Evolutionary conservation across 768 basidiomycete genomes (phyloP), one percentile per base, ranked within the genome.

Genomic region (Lactifluus rugatus): DNA sequence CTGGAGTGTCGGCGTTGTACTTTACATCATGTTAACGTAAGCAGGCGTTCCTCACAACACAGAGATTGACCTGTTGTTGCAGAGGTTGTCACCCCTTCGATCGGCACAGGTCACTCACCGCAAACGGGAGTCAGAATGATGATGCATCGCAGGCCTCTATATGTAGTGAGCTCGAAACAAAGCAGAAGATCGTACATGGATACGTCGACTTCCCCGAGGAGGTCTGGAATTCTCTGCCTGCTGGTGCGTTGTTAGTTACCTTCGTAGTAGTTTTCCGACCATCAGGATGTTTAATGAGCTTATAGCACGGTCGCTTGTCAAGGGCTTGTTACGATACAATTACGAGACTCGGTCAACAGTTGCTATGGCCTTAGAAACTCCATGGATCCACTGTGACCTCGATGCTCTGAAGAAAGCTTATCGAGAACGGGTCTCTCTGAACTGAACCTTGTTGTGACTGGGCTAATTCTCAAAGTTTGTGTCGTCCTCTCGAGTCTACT

Each of bases 21-120:
- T 92, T 52, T 91, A 84, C 62, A 82, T 89, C 56, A 92, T 92
- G 88, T 74, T 93, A 49, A 79, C 81, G 90, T 92, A 72, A 60
- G 87, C 77, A 41, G 42, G 52, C 19, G 19, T 19, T 28, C 17
- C 6, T 37, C 36, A 1, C 31, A 28, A n/a, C 19, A 6, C 31
- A 23, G n/a, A n/a, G 19, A 41, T 46, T 49, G 16, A 13, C 28
- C 32, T 37, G 32, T 49, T 10, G 28, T 41, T 21, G 41, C 52
- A 56, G 51, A 28, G 48, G 56, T 32, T 60, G 59, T 21, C 59
- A 60, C 34, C 59, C 59, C 19, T 60, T 60, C 54, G 59, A 60
- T 56, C 54, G 49, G n/a, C 36, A 56, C 14, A 48, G 26, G 32
- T 25, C 44, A 5, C 23, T 11, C 26, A 45, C 54, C 5, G n/a